A percentile compares a stretch with the other conserved stretches of the same genome.
Evolutionary conservation across 352 stramenopile genomes (phyloP).

Genomic region (Halophytophthora batemanensis): DNA sequence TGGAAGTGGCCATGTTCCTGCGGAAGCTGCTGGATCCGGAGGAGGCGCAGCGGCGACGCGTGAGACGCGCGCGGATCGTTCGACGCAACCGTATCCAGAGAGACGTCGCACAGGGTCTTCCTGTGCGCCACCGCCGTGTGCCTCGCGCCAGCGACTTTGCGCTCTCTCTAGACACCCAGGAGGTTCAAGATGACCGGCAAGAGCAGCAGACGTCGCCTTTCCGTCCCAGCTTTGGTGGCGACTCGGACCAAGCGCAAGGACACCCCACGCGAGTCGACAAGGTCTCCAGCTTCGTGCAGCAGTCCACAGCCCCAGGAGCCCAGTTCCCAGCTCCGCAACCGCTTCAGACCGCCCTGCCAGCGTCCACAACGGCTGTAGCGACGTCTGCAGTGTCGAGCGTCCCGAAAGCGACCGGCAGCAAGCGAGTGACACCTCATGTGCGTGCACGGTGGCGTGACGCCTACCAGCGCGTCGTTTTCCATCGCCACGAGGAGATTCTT

Average conservation of each 20-base stretch:
- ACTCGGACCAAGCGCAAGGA: constrained; percentile 8
- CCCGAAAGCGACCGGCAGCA: constrained; percentile 2
- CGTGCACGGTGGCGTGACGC: constrained; percentile 36
- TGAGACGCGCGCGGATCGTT: constrained; percentile 50
- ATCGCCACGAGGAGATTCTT: constrained; percentile 58
- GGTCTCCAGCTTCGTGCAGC: background rate
- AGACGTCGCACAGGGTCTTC: constrained; percentile 45
- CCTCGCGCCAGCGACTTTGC: constrained; percentile 9
- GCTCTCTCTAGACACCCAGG: constrained; percentile 10
- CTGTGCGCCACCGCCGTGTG: constrained; percentile 13
- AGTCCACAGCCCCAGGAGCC: background rate
- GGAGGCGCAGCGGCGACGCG: constrained; percentile 38
- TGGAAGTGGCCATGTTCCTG: constrained; percentile 33
- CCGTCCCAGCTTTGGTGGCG: constrained; percentile 22
- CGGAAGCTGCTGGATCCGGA: constrained; percentile 52
- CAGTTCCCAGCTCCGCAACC: constrained; percentile 1
- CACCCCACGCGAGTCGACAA: background rate
- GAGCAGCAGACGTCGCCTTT: constrained; percentile 8
- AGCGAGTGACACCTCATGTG: constrained; percentile 10
- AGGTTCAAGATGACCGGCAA: constrained; percentile 1
- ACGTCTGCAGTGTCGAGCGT: background rate
- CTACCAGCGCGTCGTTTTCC: constrained; percentile 45
- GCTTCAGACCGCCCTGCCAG: constrained; percentile 2
- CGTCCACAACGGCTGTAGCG: background rate
- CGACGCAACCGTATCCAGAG: constrained; percentile 59